phyloP scores from a whole-genome alignment of 345 rosid species.

The Corymbia maculata region DNA sequence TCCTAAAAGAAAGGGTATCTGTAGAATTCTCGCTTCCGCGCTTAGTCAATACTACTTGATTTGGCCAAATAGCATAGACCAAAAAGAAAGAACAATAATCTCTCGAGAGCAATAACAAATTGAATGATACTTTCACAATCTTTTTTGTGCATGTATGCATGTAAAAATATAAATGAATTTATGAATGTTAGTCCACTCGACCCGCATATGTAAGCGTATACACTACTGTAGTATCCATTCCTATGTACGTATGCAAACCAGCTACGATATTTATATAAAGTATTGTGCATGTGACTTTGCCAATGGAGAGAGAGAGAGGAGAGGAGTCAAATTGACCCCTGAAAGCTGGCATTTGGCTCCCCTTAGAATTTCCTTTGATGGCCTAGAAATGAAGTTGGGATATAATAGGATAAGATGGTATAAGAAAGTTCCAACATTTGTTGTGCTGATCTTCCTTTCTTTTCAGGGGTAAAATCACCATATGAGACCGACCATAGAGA shows the following conservation, averaged over 20 bases:
- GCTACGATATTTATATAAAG: neutral
- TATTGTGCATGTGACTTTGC: neutral
- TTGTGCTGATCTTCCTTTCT: neutral
- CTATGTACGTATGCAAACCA: neutral
- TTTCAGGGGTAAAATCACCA: neutral
- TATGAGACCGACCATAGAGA: neutral
- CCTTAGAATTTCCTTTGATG: neutral
- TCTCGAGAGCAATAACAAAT: neutral
- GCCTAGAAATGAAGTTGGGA: neutral
- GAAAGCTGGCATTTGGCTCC: neutral
- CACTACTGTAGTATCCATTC: neutral
- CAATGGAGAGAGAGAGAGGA: neutral
- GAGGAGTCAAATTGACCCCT: neutral
- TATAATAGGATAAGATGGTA: neutral
- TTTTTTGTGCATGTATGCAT: neutral
- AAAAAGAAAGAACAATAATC: neutral
- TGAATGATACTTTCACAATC: neutral
- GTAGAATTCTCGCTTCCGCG: neutral
- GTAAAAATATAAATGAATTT: neutral
- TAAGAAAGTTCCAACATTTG: accelerated
- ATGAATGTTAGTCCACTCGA: neutral
- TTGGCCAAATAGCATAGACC: neutral
- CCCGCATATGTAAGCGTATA: neutral
- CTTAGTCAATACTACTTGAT: neutral
- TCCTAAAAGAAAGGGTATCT: neutral